A percentile compares a stretch with the other conserved stretches of the same genome.
Evolutionary conservation across 1,284 basidiomycete genomes (phyloP).

Genomic region (Tausonia pullulans): DNA sequence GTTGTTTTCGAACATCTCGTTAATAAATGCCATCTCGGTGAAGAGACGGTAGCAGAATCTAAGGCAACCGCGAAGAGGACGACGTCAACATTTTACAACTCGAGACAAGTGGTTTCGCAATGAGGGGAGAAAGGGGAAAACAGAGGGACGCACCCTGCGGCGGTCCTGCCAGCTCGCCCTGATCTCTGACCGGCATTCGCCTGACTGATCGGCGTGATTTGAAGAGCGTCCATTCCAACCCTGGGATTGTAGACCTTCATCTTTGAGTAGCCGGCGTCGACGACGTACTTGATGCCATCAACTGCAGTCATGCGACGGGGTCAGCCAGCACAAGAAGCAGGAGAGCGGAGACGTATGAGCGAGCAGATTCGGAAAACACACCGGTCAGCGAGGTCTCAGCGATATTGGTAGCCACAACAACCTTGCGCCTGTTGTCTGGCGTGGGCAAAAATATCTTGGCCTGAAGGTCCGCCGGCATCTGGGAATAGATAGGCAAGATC

Average conservation of each 20-base stretch:
- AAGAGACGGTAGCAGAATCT: constrained; percentile 92
- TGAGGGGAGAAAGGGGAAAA: background rate
- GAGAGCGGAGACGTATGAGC: background rate
- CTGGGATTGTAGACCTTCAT: constrained; percentile 98
- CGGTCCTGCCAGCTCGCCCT: constrained; percentile 91
- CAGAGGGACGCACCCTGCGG: constrained; percentile 56
- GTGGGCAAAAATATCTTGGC: constrained; percentile 96
- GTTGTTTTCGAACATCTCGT: constrained; percentile 92
- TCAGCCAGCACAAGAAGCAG: background rate
- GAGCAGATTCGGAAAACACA: constrained; percentile 28
- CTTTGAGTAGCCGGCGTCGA: constrained; percentile 94
- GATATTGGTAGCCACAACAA: constrained; percentile 97
- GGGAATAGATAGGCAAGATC: constrained; percentile 94
- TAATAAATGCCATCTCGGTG: constrained; percentile 90
- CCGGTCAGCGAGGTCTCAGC: constrained; percentile 95
- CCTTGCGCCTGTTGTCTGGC: constrained; percentile 85
- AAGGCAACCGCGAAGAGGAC: background rate
- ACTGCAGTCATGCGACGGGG: constrained; percentile 41
- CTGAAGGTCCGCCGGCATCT: constrained; percentile 98
- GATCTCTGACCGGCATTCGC: constrained; percentile 93
- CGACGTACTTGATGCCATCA: constrained; percentile 94
- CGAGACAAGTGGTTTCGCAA: background rate
- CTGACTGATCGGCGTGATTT: constrained; percentile 97
- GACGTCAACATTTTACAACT: background rate
- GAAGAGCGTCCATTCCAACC: constrained; percentile 97